Evolutionary conservation across 495 filamentous ascomycete genomes (phyloP), one percentile per base, ranked within the genome.

Genomic region (Sabuloglossum arenarium): DNA sequence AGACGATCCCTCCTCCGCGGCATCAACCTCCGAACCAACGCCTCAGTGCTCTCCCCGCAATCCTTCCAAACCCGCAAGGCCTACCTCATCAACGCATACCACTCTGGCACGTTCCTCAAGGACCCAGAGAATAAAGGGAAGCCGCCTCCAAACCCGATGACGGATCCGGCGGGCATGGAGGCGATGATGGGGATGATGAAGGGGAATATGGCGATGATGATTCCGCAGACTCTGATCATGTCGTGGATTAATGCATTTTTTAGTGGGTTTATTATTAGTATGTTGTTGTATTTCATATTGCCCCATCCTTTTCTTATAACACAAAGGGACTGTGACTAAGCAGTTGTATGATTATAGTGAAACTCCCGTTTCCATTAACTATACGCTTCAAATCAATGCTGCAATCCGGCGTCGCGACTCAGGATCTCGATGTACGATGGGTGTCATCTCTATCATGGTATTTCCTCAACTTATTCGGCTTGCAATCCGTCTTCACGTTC

Each of bases 161-260:
- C 82, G 32, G 91, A 98, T 68, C 91, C 91, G n/a, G 84, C 81
- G 52, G 88, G 85, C 51, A 98, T 97, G 93, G 93, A 97, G 65
- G 88, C 86, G 56, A 96, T 97, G 90, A 97, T 97, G 91, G 90
- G 90, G 56, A 94, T 94, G 88, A 86, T 97, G 80, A 98, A 96
- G 79, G 88, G 88, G 53, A 94, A 98, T 64, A 94, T 98, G 86
- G 88, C 90, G 61, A 97, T 95, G 91, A 97, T 98, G 76, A 87
- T 98, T 42, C 93, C 91, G 49, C 94, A 98, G 67, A 97, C 89
- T 3, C 68, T 97, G 68, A 97, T 97, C 60, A 98, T 98, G 91
- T 87, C 91, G 54, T 98, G 91, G 91, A 96, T 98, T 63, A 98
- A 97, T 73, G 88, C 91, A 0, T 97, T 97, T 67, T 98, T 98